Evolutionary conservation across 2,329 filamentous ascomycete species (phyloP), one percentile per base, ranked within the genome.

Genomic region (Colletotrichum australisinense): DNA sequence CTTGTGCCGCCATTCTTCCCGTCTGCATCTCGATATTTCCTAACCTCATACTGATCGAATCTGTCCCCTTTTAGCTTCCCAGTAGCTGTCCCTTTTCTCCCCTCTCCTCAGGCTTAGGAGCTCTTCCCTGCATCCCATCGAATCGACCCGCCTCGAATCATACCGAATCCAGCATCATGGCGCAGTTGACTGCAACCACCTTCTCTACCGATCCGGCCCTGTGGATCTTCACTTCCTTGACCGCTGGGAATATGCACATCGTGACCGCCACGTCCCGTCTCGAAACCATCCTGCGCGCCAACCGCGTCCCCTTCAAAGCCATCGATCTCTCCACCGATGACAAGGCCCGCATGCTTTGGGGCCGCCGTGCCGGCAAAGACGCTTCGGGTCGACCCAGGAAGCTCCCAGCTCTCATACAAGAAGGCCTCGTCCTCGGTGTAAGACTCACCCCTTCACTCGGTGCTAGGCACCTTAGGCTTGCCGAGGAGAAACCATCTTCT

Each of bases 201-300:
- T 89, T 86, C 80, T 86, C 86, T 76, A 88, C 86, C 77, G 93
- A 94, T 81, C 90, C 93, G 62, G 88, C 92, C 32, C 91, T 99
- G 75, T 99, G 97, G 86, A 93, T 99, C 78, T 98, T 97, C 86
- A 98, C 97, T 74, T 98, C 96, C 66, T 89, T 99, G 69, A 98
- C 97, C 24, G 94, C 97, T 72, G 97, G 97, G 76, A 98, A 95
- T 53, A 97, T 95, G 28, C 95, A 98, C 83, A 98, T 98, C 82
- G 92, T 98, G 80, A 98, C 97, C 53, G 97, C 95, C 30, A 98
- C 97, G 1, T 97, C 95, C 67, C 94, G 97, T 60, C 91, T 99
- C 77, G 96, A 99, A 84, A 98, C 95, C 14, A 98, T 99, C 80
- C 89, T 99, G 73, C 96, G 95, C 80, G 95, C 95, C 75, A 98